Evolutionary conservation across 805 yeast species (phyloP), one percentile per base, ranked within the genome.

Genomic region (Kuraishia cidri): DNA sequence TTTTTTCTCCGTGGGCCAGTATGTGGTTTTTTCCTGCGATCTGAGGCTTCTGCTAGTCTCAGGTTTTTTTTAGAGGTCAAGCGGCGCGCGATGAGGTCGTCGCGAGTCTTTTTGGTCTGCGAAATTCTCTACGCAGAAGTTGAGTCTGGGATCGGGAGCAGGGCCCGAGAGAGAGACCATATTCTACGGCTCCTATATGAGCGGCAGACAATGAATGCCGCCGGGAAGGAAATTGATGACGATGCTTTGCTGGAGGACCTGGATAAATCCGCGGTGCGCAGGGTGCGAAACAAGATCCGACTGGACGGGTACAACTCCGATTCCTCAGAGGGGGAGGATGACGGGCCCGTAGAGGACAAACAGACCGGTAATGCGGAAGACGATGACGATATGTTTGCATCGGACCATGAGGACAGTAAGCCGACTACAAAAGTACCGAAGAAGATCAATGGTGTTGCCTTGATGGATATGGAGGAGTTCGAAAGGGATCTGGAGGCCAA

Each of bases 321-420:
- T 25, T 42, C 50, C 5, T 38, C 43, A 23, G 23, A 38, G 16
- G 47, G 47, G 2, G 52, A 41, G 2, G 42, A 43, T 14, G 39
- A 44, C 9, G 35, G 5, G 20, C n/a, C 5, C 29, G 25, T 29
- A 11, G 23, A 18, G 14, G 31, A 36, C 23, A 33, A 37, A 15
- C 40, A 33, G 11, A 36, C 40, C 17, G 39, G 44, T 19, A 11
- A 20, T 9, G 30, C 7, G 20, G n/a, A 12, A 17, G 59, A 44
- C 3, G 53, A 54, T 22, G 66, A 60, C 24, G 72, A 66, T 43
- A 66, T 67, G 64, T 61, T 58, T 46, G 68, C 64, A 13, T 40
- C 56, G 19, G 52, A 48, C 37, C 43, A 42, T 15, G 32, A 31
- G 12, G 19, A 27, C 9, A 25, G 14, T 14, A 21, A 7, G 7